phyloP scores from a whole-genome alignment of 2,329 filamentous ascomycete species.

The Talaromyces sp. region DNA sequence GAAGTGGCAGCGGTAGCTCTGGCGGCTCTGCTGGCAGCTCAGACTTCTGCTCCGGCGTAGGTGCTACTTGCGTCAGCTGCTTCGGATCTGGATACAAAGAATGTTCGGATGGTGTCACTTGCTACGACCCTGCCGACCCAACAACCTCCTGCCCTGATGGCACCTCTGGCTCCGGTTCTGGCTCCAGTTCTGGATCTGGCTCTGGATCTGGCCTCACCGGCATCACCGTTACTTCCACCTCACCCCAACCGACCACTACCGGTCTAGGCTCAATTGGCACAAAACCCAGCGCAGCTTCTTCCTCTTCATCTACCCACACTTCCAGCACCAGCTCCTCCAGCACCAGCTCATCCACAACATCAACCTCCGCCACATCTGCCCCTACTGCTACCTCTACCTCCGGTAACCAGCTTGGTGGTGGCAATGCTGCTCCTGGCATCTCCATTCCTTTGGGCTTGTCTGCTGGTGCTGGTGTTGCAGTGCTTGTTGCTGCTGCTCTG shows the following conservation, averaged over 20 bases:
- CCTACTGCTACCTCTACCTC: background rate
- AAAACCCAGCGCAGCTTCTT: background rate
- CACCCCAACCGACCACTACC: background rate
- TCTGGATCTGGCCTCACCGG: slow-evolving; percentile 1
- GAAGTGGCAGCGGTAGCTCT: slow-evolving; percentile 8
- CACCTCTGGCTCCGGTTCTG: slow-evolving; percentile 1
- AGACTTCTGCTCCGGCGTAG: slow-evolving; percentile 4
- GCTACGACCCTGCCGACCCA: slow-evolving; percentile 1
- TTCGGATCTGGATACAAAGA: slow-evolving; percentile 5
- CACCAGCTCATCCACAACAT: background rate
- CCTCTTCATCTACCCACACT: background rate
- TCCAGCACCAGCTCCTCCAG: background rate
- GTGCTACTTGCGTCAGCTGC: slow-evolving; percentile 9
- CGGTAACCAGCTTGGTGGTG: background rate
- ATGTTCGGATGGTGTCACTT: slow-evolving; percentile 3
- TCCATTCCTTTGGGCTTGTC: slow-evolving; percentile 3
- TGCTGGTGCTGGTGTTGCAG: slow-evolving; percentile 1
- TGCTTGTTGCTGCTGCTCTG: slow-evolving; percentile 4
- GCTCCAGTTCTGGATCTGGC: background rate
- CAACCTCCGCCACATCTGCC: background rate
- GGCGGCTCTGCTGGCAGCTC: slow-evolving; percentile 6
- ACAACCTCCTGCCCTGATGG: slow-evolving; percentile 1
- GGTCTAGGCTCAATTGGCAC: background rate
- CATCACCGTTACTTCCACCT: background rate
- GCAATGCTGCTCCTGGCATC: background rate